Conservation (phyloP, 1,284 basidiomycete genomes). For the Coniferiporia sulphurascens region DNA sequence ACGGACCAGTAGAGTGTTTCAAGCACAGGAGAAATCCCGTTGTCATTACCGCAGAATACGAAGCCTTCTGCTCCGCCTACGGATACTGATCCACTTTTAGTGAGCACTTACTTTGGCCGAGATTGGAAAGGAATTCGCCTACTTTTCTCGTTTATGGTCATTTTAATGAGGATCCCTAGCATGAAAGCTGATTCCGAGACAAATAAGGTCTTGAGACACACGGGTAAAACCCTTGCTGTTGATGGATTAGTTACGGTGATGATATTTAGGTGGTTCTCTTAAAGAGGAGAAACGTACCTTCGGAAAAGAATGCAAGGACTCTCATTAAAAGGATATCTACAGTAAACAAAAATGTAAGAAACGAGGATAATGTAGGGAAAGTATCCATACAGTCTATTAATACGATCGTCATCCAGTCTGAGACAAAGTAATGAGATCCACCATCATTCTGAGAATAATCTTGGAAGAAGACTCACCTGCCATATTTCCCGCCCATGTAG, state of each 20-base stretch:
- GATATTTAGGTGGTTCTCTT: background rate
- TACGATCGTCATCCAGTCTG: conserved; percentile 3
- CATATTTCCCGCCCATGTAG: background rate
- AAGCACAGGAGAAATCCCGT: background rate
- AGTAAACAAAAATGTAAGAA: too few relatives aligned
- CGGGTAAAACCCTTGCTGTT: background rate
- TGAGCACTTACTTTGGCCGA: background rate
- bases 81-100: too few relatives aligned
- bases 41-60: background rate
- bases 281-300: too few relatives aligned
- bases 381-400: background rate
- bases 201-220: background rate
- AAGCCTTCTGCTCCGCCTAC: background rate
- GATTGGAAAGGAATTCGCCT: background rate
- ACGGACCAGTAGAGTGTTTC: background rate
- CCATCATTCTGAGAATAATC: background rate
- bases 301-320: too few relatives aligned
- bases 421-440: background rate
- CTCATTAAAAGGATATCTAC: conserved; percentile 10
- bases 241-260: background rate
- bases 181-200: background rate
- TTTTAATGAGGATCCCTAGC: background rate
- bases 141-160: background rate
- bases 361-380: background rate
- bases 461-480: background rate